Base-by-base conservation (phyloP, 345 rosid genomes). In the Boechera stricta region DNA sequence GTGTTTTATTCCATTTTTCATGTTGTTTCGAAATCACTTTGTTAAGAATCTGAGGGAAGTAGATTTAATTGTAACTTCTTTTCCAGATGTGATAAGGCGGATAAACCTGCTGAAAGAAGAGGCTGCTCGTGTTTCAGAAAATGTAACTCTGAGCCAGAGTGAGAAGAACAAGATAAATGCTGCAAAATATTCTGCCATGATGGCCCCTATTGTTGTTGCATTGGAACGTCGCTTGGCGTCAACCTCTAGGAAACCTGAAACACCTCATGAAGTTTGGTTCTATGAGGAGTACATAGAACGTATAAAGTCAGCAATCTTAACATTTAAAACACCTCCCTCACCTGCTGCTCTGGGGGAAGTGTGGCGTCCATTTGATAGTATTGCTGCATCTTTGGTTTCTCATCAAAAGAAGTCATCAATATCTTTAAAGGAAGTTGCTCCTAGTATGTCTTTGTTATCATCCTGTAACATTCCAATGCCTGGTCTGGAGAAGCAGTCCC, bases 381-480 rank as follows among this genome's bases (percentile, higher is more conserved):
- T 91, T 80, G 93, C 93, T 84, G 85, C 91, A 64, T 88, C 95
- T 70, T 78, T 93, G 84, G 93, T 92, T 52, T 91, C 92, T 63
- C 84, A 86, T 75, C 98, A 93, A 77, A 84, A 96, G 75, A 93
- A 91, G 79, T 87, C 93, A 51, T 85, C 90, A 64, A 85, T 91
- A 77, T 83, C 87, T 59, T 79, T 93, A 35, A 87, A 89, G 58
- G 93, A 93, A 85, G 97, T 93, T 84, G 97, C 98, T 56, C 97
- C 98, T 12, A 90, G 77, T 41, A 75, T 93, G 80, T 88, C 95
- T 79, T 82, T 83, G 76, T 80, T 93, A 76, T 91, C 97, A 72
- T 88, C 95, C 71, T 89, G 88, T 77, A 89, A 93, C 83, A 89
- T 93, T 79, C 98, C 98, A 74, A 84, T 93, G 97, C 98, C 98